phyloP scores from a whole-genome alignment of 768 basidiomycete species.

The Naganishia onofrii region DNA sequence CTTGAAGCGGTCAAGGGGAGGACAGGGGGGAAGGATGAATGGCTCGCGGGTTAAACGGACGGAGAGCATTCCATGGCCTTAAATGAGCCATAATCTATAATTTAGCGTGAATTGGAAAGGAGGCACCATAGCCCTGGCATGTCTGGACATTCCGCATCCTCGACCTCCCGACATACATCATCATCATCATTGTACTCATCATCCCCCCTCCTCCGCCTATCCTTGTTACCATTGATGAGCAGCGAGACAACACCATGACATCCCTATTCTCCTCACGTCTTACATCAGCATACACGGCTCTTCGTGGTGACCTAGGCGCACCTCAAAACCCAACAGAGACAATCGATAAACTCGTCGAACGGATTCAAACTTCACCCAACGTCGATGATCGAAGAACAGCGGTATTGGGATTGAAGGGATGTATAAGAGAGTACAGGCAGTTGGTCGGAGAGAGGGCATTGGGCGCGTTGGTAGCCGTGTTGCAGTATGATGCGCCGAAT shows the following conservation, averaged over 20 bases:
- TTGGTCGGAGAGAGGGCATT: constrained; percentile 81
- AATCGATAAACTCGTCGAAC: constrained; percentile 79
- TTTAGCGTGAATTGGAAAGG: neutral
- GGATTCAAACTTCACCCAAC: constrained; percentile 82
- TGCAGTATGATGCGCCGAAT: constrained; percentile 82
- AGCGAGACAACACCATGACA: constrained; percentile 31
- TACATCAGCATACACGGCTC: constrained; percentile 49
- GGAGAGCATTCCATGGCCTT: neutral
- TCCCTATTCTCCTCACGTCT: constrained; percentile 47
- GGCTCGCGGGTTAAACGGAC: neutral
- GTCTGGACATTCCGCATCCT: no score
- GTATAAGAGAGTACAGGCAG: constrained; percentile 79
- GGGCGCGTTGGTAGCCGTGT: constrained; percentile 70
- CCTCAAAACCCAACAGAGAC: constrained; percentile 76
- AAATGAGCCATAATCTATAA: neutral
- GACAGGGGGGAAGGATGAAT: neutral
- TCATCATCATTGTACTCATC: neutral
- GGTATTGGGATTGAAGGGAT: constrained; percentile 88
- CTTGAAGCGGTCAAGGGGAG: neutral
- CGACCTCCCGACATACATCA: neutral
- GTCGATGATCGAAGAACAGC: constrained; percentile 89
- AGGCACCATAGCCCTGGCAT: no score
- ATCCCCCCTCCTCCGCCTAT: neutral
- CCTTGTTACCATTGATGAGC: no score
- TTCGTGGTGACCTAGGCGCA: constrained; percentile 53